phyloP scores from a whole-genome alignment of 2,329 filamentous ascomycete genomes.

The Chaetomiaceae sp. region DNA sequence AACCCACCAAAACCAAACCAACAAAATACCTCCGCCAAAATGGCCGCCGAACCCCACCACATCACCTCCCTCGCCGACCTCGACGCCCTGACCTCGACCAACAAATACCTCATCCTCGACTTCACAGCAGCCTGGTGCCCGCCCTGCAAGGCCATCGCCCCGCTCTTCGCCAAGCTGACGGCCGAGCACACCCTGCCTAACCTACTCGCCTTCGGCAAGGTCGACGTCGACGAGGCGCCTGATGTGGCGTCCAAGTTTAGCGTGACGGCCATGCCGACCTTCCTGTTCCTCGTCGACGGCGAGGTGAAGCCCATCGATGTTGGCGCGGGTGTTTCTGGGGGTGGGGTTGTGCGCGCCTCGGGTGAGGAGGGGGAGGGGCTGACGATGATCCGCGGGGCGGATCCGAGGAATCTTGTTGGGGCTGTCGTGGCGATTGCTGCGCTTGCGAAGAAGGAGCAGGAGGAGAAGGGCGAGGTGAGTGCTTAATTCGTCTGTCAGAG shows the following conservation, averaged over 20 bases:
- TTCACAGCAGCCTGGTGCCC: conserved; percentile 50
- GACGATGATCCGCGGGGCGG: conserved; percentile 33
- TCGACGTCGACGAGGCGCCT: conserved; percentile 51
- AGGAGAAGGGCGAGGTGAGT: neutral
- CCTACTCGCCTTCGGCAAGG: conserved; percentile 48
- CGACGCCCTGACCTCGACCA: conserved; percentile 35
- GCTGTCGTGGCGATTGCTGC: conserved; percentile 21
- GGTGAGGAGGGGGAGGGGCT: conserved; percentile 18
- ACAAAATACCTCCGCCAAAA: conserved; percentile 10
- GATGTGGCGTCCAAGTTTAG: conserved; percentile 45
- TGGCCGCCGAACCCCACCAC: conserved; percentile 15
- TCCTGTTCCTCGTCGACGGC: conserved; percentile 52
- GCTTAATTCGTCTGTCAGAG: too few relatives aligned
- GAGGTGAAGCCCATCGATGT: conserved; percentile 33
- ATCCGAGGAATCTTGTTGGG: conserved; percentile 25
- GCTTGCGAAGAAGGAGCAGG: conserved; percentile 19
- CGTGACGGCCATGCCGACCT: conserved; percentile 52
- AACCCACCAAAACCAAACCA: neutral
- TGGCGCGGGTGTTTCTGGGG: conserved; percentile 22
- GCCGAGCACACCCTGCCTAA: conserved; percentile 34
- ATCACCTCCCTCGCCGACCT: conserved; percentile 30
- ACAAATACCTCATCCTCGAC: conserved; percentile 43
- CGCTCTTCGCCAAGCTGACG: conserved; percentile 43
- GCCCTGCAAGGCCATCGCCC: conserved; percentile 46
- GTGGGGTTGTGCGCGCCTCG: neutral